These are phyloP conservation scores for Penicillium sp. DNA, from an alignment of 2,329 filamentous ascomycete genomes.

Conservation along the genomic window DNA sequence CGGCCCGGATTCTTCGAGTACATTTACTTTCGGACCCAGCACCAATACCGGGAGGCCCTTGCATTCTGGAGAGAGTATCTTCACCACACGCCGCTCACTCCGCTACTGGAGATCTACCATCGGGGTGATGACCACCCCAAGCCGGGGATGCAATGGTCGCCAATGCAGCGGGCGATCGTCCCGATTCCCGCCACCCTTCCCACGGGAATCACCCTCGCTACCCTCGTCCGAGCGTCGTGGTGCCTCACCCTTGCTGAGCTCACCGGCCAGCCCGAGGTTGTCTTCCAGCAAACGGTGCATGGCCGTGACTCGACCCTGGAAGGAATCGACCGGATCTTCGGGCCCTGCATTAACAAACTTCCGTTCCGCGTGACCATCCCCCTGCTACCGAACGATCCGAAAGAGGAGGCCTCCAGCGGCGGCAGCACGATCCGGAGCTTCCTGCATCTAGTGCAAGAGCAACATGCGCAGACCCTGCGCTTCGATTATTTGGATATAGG, in stretches of 20 bases:
- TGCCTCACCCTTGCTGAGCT: neutral
- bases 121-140: neutral
- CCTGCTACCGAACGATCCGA: neutral
- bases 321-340: neutral
- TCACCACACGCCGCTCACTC: neutral
- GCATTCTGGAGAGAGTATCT: neutral
- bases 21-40: neutral
- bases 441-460: neutral
- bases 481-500: neutral
- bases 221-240: neutral
- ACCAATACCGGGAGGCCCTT: neutral
- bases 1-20: neutral
- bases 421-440: neutral
- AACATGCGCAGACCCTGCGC: neutral
- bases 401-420: neutral
- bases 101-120: neutral
- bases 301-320: neutral
- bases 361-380: neutral
- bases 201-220: neutral
- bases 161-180: conserved; percentile 1
- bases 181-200: neutral
- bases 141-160: neutral
- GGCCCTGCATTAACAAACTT: neutral
- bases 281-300: conserved; percentile 1
- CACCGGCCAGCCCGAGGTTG: neutral